A percentile compares a stretch with the other conserved stretches of the same genome.
These are phyloP conservation scores for Ustilago sp. DNA, from an alignment of 1,284 basidiomycete genomes.

Conservation along the genomic window DNA sequence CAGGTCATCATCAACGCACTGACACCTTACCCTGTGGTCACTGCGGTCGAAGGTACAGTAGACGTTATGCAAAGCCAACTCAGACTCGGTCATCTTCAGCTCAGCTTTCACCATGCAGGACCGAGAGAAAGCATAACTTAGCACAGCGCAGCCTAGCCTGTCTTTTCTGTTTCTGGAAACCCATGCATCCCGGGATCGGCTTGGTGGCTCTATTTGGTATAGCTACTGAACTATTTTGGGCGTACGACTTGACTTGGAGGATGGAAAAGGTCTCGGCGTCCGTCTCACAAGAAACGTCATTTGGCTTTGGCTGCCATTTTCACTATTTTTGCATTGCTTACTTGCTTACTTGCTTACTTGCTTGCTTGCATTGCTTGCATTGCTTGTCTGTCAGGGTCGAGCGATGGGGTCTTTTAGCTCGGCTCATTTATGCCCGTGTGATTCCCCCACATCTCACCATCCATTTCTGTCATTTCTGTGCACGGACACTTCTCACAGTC, in stretches of 20 bases:
- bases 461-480: not conserved
- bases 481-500: not conserved
- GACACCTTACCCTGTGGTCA: not conserved
- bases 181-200: not conserved
- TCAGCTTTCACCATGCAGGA: constrained; percentile 1
- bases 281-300: constrained; percentile 7
- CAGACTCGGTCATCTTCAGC: not conserved
- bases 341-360: not conserved
- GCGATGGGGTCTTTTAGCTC: constrained; percentile 9
- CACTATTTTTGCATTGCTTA: too few species aligned
- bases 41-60: not conserved
- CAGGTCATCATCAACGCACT: not conserved
- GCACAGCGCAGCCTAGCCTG: not conserved
- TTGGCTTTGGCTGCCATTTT: not conserved
- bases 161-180: not conserved
- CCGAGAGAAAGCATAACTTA: not conserved
- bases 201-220: constrained; percentile 5
- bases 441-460: constrained; percentile 20
- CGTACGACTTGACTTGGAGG: not conserved
- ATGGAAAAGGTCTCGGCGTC: not conserved
- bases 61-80: not conserved
- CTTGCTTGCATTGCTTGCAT: constrained; percentile 1
- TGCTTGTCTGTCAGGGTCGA: not conserved
- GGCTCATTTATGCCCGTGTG: constrained; percentile 10
- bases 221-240: not conserved